phyloP scores from a whole-genome alignment of 441 rosid species.

The Pelargonium australe region DNA sequence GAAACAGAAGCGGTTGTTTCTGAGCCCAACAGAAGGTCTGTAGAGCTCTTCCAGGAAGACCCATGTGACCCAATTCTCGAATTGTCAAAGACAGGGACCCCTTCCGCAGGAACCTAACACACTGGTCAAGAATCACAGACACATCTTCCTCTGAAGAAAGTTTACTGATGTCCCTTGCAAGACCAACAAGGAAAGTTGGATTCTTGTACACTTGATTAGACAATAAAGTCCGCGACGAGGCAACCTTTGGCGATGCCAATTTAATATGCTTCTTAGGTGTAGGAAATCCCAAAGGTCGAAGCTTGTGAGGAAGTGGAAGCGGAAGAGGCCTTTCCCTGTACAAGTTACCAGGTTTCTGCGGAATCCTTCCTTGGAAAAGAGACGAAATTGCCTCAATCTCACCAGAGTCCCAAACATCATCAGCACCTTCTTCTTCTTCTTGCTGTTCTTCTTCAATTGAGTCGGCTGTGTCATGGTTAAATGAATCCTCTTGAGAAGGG shows the following conservation, averaged over 20 bases:
- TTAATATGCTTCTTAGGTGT: conserved; percentile 40
- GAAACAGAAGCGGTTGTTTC: conserved; percentile 56
- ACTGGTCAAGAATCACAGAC: conserved; percentile 45
- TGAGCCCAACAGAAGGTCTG: conserved; percentile 80
- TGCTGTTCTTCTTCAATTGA: conserved; percentile 17
- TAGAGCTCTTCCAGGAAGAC: conserved; percentile 60
- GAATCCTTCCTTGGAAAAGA: conserved; percentile 68
- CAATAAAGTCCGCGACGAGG: conserved; percentile 34
- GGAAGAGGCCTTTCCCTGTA: conserved; percentile 62
- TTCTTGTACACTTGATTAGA: conserved; percentile 43
- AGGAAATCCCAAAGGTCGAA: conserved; percentile 64
- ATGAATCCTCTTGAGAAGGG: conserved; percentile 21
- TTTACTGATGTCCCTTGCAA: conserved; percentile 63
- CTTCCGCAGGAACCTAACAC: conserved; percentile 55
- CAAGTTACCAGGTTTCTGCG: conserved; percentile 61
- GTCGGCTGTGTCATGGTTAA: conserved; percentile 13
- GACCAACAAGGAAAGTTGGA: conserved; percentile 49
- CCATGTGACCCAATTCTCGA: conserved; percentile 69
- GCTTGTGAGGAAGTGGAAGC: conserved; percentile 69
- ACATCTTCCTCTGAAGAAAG: conserved; percentile 44
- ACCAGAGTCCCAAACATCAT: conserved; percentile 10
- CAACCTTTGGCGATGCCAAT: conserved; percentile 17
- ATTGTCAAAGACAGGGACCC: conserved; percentile 64
- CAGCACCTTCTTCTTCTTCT: conserved; percentile 13
- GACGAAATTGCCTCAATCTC: conserved; percentile 49